Base-by-base conservation (phyloP, 1,284 basidiomycete genomes). In the Schizophyllum amplum region DNA sequence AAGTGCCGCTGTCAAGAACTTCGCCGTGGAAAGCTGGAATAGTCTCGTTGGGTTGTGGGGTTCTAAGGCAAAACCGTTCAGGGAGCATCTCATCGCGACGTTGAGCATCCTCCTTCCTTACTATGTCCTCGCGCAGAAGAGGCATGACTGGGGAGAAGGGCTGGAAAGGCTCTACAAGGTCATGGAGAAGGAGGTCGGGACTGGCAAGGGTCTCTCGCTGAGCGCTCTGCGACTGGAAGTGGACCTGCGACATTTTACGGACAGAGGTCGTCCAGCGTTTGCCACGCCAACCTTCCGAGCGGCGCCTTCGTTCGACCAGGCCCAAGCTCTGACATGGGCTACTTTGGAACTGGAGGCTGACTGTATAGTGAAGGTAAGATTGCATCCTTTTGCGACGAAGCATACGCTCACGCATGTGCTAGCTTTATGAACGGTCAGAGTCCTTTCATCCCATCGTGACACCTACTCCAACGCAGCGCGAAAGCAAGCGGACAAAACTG, bases 321-420 rank as follows among this genome's bases (percentile, higher is more conserved):
- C 71, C 22, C 85, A 92, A 66, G 90, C 90, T 0, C 67, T 92
- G 42, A 78, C 84, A 0, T 98, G 95, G 94, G 81, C 83, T 1
- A 76, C 86, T 1, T 71, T 95, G 4, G 86, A 95, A 67, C 72
- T 97, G n/a, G 87, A 90, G 60, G 88, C 92, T 4, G 91, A 94
- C 65, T 88, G 86, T 65, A 78, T 82, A 7, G 78, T 80, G 53
- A 82, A 85, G 73, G 91, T 92, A 64, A 59, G 69, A 57, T n/a
- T 56, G 23, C 22, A 17, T 48, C 11, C 59, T 25, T 15, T 21
- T 52, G 13, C 27, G 56, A n/a, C n/a, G 5, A n/a, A 27, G 17
- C 11, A 47, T 51, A n/a, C 46, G 9, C n/a, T 11, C 5, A 33
- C 11, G 21, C 27, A 13, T 55, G 46, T 54, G 17, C 13, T 61